A percentile compares a stretch with the other conserved stretches of the same genome.
phyloP scores from a whole-genome alignment of 208 protist genomes.

The Acanthamoeba healyi region DNA sequence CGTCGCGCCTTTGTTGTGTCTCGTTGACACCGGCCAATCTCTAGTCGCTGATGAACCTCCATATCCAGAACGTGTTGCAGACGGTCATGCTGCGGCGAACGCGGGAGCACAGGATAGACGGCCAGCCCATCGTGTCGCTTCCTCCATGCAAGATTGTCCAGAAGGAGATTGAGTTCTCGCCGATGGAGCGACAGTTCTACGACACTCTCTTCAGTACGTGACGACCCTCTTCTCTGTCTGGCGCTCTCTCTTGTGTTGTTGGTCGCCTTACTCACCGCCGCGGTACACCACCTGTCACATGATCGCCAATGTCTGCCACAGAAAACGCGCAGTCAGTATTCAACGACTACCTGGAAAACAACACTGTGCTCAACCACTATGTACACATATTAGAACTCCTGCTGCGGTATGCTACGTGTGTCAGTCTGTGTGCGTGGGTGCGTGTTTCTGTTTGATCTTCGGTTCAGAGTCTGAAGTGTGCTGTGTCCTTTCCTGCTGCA shows the following conservation, averaged over 20 bases:
- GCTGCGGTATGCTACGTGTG: constrained; percentile 66
- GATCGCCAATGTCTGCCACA: not conserved
- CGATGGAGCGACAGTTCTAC: constrained; percentile 68
- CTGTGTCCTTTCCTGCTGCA: too few species aligned
- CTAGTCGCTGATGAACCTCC: not conserved
- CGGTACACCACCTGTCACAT: not conserved
- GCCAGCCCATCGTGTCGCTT: constrained; percentile 70
- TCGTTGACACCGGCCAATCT: too few species aligned
- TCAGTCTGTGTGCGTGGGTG: not conserved
- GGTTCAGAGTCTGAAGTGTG: too few species aligned
- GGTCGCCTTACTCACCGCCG: constrained; percentile 30
- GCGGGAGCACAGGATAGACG: constrained; percentile 60
- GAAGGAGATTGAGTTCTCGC: constrained; percentile 48
- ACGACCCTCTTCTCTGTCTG: not conserved
- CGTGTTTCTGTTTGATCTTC: not conserved
- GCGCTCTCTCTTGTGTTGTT: not conserved
- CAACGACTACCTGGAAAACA: constrained; percentile 74
- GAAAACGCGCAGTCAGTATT: constrained; percentile 72
- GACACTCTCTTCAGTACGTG: constrained; percentile 53
- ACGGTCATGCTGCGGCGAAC: constrained; percentile 45
- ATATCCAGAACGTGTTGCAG: constrained; percentile 59
- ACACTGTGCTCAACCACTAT: constrained; percentile 88
- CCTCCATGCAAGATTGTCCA: constrained; percentile 64
- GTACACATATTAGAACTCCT: constrained; percentile 88
- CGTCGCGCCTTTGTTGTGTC: not conserved